Percentiles rank a stretch among this genome's conserved stretches.
Conservation (phyloP, 2,329 filamentous ascomycete genomes). For the Aureobasidium sp. region DNA sequence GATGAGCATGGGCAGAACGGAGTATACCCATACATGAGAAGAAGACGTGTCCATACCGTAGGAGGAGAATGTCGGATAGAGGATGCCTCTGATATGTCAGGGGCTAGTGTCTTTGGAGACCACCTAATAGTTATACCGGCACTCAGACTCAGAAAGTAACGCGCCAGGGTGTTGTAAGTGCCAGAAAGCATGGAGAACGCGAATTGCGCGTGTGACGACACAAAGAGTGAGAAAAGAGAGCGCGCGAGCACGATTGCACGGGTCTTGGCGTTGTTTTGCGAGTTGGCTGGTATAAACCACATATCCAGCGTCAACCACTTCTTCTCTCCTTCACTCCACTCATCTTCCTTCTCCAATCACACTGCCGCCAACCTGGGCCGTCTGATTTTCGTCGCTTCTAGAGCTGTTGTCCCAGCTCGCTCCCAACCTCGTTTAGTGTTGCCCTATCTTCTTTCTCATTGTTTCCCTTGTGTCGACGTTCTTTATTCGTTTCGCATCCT, state of each 20-base stretch:
- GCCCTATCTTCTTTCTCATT: slow-evolving; percentile 3
- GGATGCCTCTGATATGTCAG: neutral
- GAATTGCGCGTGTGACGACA: neutral
- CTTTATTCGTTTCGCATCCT: neutral
- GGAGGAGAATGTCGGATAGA: neutral
- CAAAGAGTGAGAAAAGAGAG: neutral
- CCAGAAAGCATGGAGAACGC: neutral
- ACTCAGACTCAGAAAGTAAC: no score
- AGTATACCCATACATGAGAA: no score
- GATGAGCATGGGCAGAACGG: no score
- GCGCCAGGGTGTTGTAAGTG: neutral
- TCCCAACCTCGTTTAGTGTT: slow-evolving; percentile 3
- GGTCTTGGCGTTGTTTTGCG: neutral
- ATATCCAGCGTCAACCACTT: neutral
- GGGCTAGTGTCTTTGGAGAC: neutral
- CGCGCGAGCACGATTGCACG: neutral
- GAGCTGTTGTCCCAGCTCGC: slow-evolving; percentile 7
- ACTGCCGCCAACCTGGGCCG: neutral
- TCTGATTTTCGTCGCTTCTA: slow-evolving; percentile 6
- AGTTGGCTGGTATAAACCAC: neutral
- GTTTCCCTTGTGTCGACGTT: neutral
- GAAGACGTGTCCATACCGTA: no score
- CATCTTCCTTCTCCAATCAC: neutral
- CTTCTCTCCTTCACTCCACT: neutral
- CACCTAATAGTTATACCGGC: no score